These are phyloP conservation scores for Penicillium odoratum DNA, from an alignment of 495 filamentous ascomycete species.

Conservation along the genomic window DNA sequence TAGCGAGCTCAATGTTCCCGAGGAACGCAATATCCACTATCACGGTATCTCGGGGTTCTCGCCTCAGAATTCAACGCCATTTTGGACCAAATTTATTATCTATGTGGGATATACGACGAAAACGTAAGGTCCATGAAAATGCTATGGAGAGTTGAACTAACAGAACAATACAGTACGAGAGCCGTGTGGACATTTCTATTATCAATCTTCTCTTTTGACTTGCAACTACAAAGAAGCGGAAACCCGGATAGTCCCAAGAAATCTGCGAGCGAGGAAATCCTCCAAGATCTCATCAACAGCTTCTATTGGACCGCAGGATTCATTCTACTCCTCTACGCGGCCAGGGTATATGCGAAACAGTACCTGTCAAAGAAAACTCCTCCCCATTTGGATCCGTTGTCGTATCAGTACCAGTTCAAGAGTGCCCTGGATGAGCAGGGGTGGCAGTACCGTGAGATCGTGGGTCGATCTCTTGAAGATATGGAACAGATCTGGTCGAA, in stretches of 20 bases:
- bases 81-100: background rate
- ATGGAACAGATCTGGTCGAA: background rate
- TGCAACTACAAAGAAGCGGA: too few species aligned
- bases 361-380: background rate
- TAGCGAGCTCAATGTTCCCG: background rate
- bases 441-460: background rate
- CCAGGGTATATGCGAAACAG: background rate
- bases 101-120: background rate
- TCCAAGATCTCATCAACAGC: background rate
- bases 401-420: background rate
- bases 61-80: background rate
- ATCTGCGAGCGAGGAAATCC: background rate
- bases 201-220: background rate
- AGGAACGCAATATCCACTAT: background rate
- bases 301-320: background rate
- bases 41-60: background rate
- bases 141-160: background rate
- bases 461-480: background rate
- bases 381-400: background rate
- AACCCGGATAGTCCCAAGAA: background rate
- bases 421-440: background rate
- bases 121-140: background rate
- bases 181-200: background rate
- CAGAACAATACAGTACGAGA: background rate
- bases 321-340: background rate